These are phyloP conservation scores for Psilocybe azurescens DNA, from an alignment of 768 basidiomycete species.

Conservation along the genomic window DNA sequence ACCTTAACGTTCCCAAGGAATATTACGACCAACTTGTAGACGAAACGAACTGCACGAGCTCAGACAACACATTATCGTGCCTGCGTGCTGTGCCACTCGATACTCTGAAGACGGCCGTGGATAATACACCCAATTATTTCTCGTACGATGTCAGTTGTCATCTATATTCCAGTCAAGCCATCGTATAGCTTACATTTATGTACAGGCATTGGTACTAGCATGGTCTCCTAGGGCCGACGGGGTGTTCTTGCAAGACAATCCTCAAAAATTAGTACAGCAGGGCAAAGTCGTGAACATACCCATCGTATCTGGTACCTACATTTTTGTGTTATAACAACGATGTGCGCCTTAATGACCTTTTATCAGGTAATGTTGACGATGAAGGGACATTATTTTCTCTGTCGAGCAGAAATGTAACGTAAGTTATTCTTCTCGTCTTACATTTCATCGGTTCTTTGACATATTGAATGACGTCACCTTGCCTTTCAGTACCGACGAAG, in stretches of 20 bases:
- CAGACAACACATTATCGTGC: constrained; percentile 49
- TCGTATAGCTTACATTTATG: constrained; percentile 23
- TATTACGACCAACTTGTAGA: constrained; percentile 53
- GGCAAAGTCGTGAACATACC: constrained; percentile 40
- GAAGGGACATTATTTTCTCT: constrained; percentile 41
- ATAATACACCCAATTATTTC: constrained; percentile 48
- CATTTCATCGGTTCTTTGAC: background rate
- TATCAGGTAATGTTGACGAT: constrained; percentile 41
- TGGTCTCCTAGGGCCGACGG: constrained; percentile 47
- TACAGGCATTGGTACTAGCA: constrained; percentile 32
- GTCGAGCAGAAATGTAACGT: constrained; percentile 30
- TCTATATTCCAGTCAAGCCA: constrained; percentile 29
- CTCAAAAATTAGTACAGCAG: constrained; percentile 33
- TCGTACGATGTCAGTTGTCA: constrained; percentile 4
- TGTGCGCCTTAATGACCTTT: background rate
- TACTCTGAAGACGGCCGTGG: constrained; percentile 46
- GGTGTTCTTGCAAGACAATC: constrained; percentile 37
- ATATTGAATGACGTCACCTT: too few species aligned
- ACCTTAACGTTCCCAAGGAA: constrained; percentile 13
- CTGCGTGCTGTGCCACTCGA: constrained; percentile 44
- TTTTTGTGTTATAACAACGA: background rate
- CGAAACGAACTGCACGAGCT: constrained; percentile 43
- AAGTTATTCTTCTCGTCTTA: background rate
- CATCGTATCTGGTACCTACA: constrained; percentile 19
- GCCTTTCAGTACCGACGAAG: constrained; percentile 32